Evolutionary conservation across 2,329 filamentous ascomycete genomes (phyloP), one percentile per base, ranked within the genome.

Genomic region (Fusarium papillatum): DNA sequence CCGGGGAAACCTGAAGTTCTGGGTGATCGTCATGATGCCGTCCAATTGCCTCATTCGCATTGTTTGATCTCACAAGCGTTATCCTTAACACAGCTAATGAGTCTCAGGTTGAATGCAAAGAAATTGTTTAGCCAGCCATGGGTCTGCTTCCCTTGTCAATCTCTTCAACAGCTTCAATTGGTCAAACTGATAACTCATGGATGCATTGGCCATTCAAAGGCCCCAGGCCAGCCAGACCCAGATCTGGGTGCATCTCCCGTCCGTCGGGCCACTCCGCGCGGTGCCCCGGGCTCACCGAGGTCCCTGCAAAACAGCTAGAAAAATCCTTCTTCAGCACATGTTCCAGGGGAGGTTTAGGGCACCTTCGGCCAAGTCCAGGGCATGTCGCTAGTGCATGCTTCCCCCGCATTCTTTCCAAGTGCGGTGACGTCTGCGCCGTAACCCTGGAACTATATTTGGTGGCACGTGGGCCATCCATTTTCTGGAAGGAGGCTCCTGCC

Each of bases 361-460:
- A 39, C 46, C 46, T 26, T 53, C 48, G 24, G 50, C 29, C 29
- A 55, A 34, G 50, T 50, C 65, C 72, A 65, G 66, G 64, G 60
- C 66, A 62, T 26, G 3, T 68, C 43, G 60, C 71, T 73, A 76
- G 74, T 73, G 75, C 55, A 60, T 59, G 7, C 50, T 55, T 60
- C 64, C 66, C 76, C 76, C 76, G 76, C 76, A 75, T 75, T 76
- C 66, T 64, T 61, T 60, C 70, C 70, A 59, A 57, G 53, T 72
- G 61, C 64, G 76, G 77, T 80, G 78, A 80, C 78, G 78, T 79
- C 68, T 70, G 57, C 60, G n/a, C 65, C 39, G 39, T 38, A n/a
- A 53, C 66, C 59, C 64, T 61, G 63, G 67, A 72, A 72, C 68
- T 64, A 50, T 72, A 70, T 71, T 70, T 68, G 59, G 69, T 39